phyloP scores from a whole-genome alignment of 2,329 filamentous ascomycete species.

The Xylaria sp. region DNA sequence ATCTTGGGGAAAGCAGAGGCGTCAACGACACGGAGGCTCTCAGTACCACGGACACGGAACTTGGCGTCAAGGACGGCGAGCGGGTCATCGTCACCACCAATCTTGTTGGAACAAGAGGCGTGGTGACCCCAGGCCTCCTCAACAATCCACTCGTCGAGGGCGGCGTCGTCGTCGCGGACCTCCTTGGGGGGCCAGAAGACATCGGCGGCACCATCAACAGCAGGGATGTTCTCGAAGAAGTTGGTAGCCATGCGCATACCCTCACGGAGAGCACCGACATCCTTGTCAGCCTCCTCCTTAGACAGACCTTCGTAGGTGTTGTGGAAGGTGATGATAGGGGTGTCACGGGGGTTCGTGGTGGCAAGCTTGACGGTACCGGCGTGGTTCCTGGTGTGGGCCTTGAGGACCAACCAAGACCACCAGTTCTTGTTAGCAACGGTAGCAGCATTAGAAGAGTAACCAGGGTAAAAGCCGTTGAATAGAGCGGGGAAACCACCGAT shows the following conservation, averaged over 20 bases:
- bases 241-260: conserved; percentile 58
- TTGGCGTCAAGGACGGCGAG: conserved; percentile 58
- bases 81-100: conserved; percentile 51
- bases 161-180: conserved; percentile 27
- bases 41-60: conserved; percentile 58
- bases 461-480: conserved; percentile 49
- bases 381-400: conserved; percentile 63
- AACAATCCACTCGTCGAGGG: conserved; percentile 34
- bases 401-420: conserved; percentile 55
- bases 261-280: conserved; percentile 62
- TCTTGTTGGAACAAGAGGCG: conserved; percentile 38
- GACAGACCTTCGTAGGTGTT: conserved; percentile 58
- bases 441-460: conserved; percentile 42
- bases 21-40: conserved; percentile 60
- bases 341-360: conserved; percentile 66
- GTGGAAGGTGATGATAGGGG: conserved; percentile 67
- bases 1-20: conserved; percentile 57
- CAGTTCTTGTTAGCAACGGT: conserved; percentile 47
- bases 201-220: conserved; percentile 46
- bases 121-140: conserved; percentile 41
- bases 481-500: conserved; percentile 47
- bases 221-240: conserved; percentile 49
- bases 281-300: conserved; percentile 51
- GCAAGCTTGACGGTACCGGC: conserved; percentile 66
- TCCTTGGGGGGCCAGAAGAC: conserved; percentile 34